These are phyloP conservation scores for Basidiobolus meristosporus DNA, from an alignment of 371 early-diverging fungal species.

Conservation along the genomic window DNA sequence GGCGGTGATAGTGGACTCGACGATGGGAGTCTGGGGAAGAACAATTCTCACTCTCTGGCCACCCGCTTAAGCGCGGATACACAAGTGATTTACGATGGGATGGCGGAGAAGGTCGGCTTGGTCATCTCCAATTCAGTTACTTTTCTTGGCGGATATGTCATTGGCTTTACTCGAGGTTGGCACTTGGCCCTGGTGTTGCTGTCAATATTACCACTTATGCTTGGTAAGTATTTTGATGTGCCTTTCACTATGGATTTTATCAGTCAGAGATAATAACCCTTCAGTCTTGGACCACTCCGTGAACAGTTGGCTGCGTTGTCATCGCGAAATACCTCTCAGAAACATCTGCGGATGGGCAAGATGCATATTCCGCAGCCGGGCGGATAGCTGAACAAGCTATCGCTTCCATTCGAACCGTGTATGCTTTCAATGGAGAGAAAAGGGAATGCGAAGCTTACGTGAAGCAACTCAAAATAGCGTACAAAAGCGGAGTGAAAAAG, in stretches of 20 bases:
- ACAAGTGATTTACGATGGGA: constrained; percentile 67
- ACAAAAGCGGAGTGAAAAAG: constrained; percentile 25
- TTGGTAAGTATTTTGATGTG: too few species aligned
- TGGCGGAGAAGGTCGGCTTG: constrained; percentile 67
- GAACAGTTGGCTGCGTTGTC: constrained; percentile 17
- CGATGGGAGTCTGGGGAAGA: too few species aligned
- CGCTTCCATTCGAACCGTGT: constrained; percentile 70
- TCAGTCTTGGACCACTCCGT: too few species aligned
- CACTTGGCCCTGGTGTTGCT: constrained; percentile 60
- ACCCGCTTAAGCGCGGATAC: constrained; percentile 63
- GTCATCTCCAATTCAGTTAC: constrained; percentile 39
- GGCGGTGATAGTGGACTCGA: constrained; percentile 33
- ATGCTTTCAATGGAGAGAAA: constrained; percentile 61
- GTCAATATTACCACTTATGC: constrained; percentile 4
- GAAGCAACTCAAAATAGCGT: constrained; percentile 24
- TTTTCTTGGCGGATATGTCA: constrained; percentile 66
- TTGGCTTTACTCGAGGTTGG: constrained; percentile 79
- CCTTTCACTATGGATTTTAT: too few species aligned
- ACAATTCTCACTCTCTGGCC: too few species aligned
- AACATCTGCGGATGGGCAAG: constrained; percentile 12
- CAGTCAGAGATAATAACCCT: too few species aligned
- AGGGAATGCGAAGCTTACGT: constrained; percentile 43
- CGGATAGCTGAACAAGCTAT: constrained; percentile 70
- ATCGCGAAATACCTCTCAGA: constrained; percentile 51
- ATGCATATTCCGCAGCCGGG: constrained; percentile 46